Conservation (phyloP, 768 basidiomycete species). For the Mycena sanguinolenta region DNA sequence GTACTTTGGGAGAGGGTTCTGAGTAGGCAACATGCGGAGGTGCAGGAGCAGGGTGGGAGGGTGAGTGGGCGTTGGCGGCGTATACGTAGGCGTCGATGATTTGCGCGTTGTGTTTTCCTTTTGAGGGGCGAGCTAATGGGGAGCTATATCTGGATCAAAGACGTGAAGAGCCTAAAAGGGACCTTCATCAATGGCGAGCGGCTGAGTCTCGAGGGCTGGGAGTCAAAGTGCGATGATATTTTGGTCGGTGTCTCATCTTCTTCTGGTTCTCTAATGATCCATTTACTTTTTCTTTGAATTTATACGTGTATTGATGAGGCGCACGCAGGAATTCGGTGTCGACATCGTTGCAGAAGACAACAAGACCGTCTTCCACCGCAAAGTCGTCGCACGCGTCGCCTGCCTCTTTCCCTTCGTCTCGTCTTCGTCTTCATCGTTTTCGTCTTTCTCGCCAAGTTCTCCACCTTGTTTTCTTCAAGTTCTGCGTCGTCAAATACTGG, state of each 20-base stretch:
- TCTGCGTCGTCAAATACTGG: too few species aligned
- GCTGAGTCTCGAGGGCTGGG: slow-evolving; percentile 88
- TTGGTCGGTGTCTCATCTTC: slow-evolving; percentile 82
- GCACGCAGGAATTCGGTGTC: slow-evolving; percentile 99
- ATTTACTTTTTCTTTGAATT: too few species aligned
- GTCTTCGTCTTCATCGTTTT: too few species aligned
- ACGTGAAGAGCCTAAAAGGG: slow-evolving; percentile 97
- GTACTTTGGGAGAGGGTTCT: slow-evolving; percentile 95
- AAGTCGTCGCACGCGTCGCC: slow-evolving; percentile 94
- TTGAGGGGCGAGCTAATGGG: too few species aligned
- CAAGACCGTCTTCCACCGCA: slow-evolving; percentile 97
- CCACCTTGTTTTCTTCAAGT: too few species aligned
- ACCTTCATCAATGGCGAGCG: slow-evolving; percentile 98
- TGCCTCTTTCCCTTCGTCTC: slow-evolving; percentile 91
- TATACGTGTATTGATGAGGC: too few species aligned
- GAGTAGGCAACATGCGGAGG: too few species aligned
- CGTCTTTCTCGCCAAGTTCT: too few species aligned
- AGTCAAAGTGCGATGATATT: slow-evolving; percentile 95
- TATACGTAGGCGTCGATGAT: too few species aligned
- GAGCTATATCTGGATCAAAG: slow-evolving; percentile 97
- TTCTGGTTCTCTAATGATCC: not conserved
- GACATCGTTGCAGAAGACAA: slow-evolving; percentile 99
- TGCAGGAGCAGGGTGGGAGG: slow-evolving; percentile 86
- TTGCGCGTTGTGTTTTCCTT: too few species aligned
- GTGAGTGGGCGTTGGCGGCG: slow-evolving; percentile 56